Base-by-base conservation (phyloP, 768 basidiomycete genomes). In the Leccinum subgranulosum region DNA sequence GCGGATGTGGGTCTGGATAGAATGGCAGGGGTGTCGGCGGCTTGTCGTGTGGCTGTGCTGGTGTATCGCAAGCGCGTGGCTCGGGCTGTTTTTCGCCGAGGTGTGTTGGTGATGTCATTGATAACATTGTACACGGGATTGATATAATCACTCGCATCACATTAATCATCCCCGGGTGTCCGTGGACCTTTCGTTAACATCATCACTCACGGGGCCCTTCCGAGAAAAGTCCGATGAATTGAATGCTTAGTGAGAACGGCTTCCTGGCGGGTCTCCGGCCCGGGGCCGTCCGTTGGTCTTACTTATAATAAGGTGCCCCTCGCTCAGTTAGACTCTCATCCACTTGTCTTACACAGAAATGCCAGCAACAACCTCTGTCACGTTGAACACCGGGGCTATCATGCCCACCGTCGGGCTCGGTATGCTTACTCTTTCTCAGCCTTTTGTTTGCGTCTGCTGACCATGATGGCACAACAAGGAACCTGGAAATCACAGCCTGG, bases 401-500 rank as follows among this genome's bases (percentile, higher is more conserved):
- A 92, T 93, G 79, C 89, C 89, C 66, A 83, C 82, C 15, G 75
- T 91, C 51, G 86, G 85, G 45, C 80, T 90, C 54, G 86, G 85
- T 81, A 60, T 28, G 46, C 17, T 55, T 23, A 27, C 14, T 25
- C 15, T 29, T 31, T 23, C 11, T 1, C 3, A 7, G 1, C 21
- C 33, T 25, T 19, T 33, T 31, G 23, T 49, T 33, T 54, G 28
- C 1, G 25, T 28, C 11, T 1, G 17, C 21, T 23, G 8, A 54
- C 21, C 29, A 49, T 17, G 21, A n/a, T 28, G 31, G 31, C 31
- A 4, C 31, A 12, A 57, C 19, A 43, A 85, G 87, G 88, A 19
- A 91, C 90, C 49, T 92, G 89, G 90, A 85, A 87, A 65, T 85
- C 86, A 49, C 59, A 76, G 55, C 84, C 90, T 3, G 89, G 87